phyloP scores from a whole-genome alignment of 2,329 filamentous ascomycete genomes.

The Escovopsis sp. region DNA sequence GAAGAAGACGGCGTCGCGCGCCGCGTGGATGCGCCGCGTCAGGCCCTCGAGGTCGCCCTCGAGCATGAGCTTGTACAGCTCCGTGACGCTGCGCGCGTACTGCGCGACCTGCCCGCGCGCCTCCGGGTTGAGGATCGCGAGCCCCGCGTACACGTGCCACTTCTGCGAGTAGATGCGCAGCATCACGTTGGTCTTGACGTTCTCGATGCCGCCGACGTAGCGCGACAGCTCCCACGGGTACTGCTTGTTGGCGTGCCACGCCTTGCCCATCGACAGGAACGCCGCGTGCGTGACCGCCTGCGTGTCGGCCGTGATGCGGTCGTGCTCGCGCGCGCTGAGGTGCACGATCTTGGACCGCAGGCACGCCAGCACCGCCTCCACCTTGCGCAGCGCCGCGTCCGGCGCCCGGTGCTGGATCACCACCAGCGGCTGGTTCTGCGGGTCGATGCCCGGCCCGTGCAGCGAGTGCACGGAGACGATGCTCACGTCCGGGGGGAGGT shows the following conservation, averaged over 20 bases:
- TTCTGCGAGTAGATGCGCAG: constrained; percentile 96
- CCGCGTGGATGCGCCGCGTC: constrained; percentile 49
- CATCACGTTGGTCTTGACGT: constrained; percentile 98
- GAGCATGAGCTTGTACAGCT: constrained; percentile 94
- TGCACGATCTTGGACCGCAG: constrained; percentile 77
- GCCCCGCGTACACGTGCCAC: constrained; percentile 97
- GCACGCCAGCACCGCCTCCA: constrained; percentile 69
- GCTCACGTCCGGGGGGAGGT: constrained; percentile 77
- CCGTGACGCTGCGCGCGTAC: constrained; percentile 84
- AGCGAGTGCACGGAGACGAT: constrained; percentile 95
- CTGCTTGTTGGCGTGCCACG: constrained; percentile 88
- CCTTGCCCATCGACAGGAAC: constrained; percentile 93
- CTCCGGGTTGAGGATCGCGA: constrained; percentile 91
- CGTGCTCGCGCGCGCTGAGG: constrained; percentile 75
- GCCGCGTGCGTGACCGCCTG: constrained; percentile 96
- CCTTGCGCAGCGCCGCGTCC: constrained; percentile 58
- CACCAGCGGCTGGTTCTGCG: constrained; percentile 79
- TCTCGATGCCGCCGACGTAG: constrained; percentile 94
- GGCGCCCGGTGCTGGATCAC: constrained; percentile 87
- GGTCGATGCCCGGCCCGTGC: constrained; percentile 82
- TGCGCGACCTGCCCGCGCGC: constrained; percentile 86
- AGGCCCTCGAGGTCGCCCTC: constrained; percentile 67
- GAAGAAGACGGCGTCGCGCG: constrained; percentile 61
- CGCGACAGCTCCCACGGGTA: constrained; percentile 96
- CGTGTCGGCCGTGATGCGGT: constrained; percentile 95